Base-by-base conservation (phyloP, 345 rosid genomes). In the Bretschneidera sinensis region DNA sequence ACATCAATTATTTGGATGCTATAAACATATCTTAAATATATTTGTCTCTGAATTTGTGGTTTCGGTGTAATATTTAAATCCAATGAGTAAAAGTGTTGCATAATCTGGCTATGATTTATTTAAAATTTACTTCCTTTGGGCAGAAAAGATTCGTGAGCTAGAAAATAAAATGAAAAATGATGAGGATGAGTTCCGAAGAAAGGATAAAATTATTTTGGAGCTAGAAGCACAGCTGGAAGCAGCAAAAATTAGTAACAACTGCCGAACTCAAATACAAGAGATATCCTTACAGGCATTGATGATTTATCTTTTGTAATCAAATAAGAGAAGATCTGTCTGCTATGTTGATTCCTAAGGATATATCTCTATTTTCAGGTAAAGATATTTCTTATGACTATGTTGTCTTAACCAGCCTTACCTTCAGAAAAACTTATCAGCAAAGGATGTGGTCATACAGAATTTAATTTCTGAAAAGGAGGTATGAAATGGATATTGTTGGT, bases 381-480 rank as follows among this genome's bases (percentile, higher is more conserved):
- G 34, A 62, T 47, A 43, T 62, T 65, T 69, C 34, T 59, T 52
- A 67, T 50, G 14, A 55, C 55, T 62, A 50, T 70, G 73, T 69
- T 66, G 55, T 68, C 91, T 90, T 91, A 74, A 85, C 78, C 49
- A 63, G 23, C 63, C 76, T 72, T 68, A 91, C 97, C 83, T 87
- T 72, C 87, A 79, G 89, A 84, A 78, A 71, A 80, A 57, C 50
- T 48, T 88, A 70, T 64, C 69, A 34, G 78, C 79, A 43, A 89
- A 85, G 75, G 89, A 88, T 76, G 66, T 64, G 18, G 78, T 76
- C 56, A 68, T 88, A 61, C 81, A 79, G 65, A 85, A 79, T 77
- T 75, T 88, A 63, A 43, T 83, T 66, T 72, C 70, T 39, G 91
- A 91, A 76, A 91, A 81, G 71, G 79, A 85, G 88, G 97, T 88